Base-by-base conservation (phyloP, 768 basidiomycete genomes). In the Clitopilus hobsonii region DNA sequence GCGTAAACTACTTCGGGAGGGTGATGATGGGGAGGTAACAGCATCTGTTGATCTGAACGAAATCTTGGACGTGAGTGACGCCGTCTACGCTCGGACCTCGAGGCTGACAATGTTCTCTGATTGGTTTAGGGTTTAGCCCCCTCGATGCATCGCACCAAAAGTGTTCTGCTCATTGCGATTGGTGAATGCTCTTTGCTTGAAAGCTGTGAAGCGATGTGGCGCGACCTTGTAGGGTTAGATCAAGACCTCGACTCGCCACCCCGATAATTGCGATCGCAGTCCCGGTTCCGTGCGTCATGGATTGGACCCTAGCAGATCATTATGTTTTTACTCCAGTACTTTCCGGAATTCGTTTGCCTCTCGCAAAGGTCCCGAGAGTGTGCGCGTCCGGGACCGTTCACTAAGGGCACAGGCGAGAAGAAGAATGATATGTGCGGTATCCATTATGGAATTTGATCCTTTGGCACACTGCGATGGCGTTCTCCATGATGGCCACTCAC, bases 131-230 rank as follows among this genome's bases (percentile, higher is more conserved):
- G 58, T 24, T 62, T 78, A 38, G 70, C 76, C 20, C 59, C 57
- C 2, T 57, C 62, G 26, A 70, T 70, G 68, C 56, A 53, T 11
- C 75, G 77, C 20, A 80, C 80, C 22, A 71, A 71, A 54, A 56
- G 74, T 41, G 81, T 77, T 16, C 57, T 85, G 28, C 67, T 71
- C 6, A 58, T 83, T 51, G 74, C 75, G 41, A 68, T 84, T 58
- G 71, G 72, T 4, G 83, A 85, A 57, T 62, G 67, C 28, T 82
- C 83, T 3, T 68, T 86, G 32, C 67, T 85, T 56, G 76, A 83
- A 54, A 76, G 77, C 55, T 83, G 83, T 58, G 65, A 69, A 48
- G 69, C 73, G 38, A 59, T 65, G 26, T 85, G 79, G 84, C 67
- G 56, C 16, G 71, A 65, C 26, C 27, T 61, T 24, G 3, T 28